Base-by-base conservation (phyloP, 768 basidiomycete genomes). In the Auriscalpium orientale region DNA sequence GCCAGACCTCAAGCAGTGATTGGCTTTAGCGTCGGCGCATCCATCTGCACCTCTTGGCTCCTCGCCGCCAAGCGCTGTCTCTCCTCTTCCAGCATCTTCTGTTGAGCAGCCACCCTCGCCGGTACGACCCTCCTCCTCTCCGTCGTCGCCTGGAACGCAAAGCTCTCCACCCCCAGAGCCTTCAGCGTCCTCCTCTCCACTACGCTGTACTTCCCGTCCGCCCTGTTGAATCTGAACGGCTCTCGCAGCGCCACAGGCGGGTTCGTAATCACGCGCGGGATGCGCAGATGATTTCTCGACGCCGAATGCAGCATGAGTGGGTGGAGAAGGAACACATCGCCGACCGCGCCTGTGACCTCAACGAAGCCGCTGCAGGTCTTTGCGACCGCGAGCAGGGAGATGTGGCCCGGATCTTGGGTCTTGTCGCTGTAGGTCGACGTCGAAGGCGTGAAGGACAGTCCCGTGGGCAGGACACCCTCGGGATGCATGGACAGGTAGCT, bases 271-370 rank as follows among this genome's bases (percentile, higher is more conserved):
- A 86, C 71, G 58, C 83, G 72, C 22, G 79, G 80, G 18, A 74
- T 67, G 22, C 84, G 77, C 43, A 78, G 68, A 60, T 78, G 71
- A 64, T 85, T 85, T 66, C 78, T 80, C 35, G 80, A 79, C 11
- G 83, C 83, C 12, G 82, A 79, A 62, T 84, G 84, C 59, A 83
- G 65, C 81, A 85, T 85, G 50, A 85, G 67, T 12, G 83, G 81
- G 66, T 84, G 82, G 70, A 84, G 70, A 43, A 84, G 71, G 18
- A 83, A 76, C 13, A 84, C 83, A 64, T 85, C 84, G n/a, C 83
- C 84, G 45, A 78, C 65, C 56, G 80, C 72, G 43, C 83, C 83
- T 2, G 81, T 83, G 67, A 81, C 71, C 68, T 82, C 81, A 38
- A 78, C 73, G 65, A 82, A 78, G 33, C 72, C 56, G 52, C 64